A percentile compares a stretch with the other conserved stretches of the same genome.
phyloP scores from a whole-genome alignment of 192 early-diverging fungal genomes.

The Umbelopsis ramanniana region DNA sequence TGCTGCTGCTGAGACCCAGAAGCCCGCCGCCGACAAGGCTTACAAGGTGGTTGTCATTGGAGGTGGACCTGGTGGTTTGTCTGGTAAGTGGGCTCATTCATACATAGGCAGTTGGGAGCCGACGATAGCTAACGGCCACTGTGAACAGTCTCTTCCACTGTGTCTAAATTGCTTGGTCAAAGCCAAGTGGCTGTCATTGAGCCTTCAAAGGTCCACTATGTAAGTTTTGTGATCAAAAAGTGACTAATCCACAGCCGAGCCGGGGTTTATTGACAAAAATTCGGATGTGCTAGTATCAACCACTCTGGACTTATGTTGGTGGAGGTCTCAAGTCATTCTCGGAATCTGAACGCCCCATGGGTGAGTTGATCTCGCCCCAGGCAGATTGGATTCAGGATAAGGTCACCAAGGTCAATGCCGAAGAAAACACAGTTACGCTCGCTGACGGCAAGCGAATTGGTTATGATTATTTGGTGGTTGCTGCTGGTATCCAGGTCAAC shows the following conservation, averaged over 20 bases:
- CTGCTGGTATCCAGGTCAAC: conserved; percentile 76
- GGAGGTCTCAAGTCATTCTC: conserved; percentile 79
- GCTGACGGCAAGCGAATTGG: conserved; percentile 65
- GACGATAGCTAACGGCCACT: neutral
- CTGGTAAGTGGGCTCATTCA: conserved; percentile 42
- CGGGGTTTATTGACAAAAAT: neutral
- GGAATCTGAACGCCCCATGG: conserved; percentile 70
- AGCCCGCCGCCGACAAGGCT: conserved; percentile 25
- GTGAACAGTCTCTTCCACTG: conserved; percentile 65
- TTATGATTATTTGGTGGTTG: conserved; percentile 76
- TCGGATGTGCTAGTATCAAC: conserved; percentile 67
- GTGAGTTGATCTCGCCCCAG: conserved; percentile 69
- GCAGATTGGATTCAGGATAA: conserved; percentile 78
- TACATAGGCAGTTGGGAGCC: too few species aligned
- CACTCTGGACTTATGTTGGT: conserved; percentile 90
- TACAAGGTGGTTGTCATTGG: conserved; percentile 63
- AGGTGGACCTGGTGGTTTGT: conserved; percentile 59
- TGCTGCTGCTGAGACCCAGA: conserved; percentile 18
- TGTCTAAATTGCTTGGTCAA: conserved; percentile 65
- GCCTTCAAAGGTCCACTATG: conserved; percentile 71
- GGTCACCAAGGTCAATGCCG: conserved; percentile 72
- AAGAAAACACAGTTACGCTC: conserved; percentile 66
- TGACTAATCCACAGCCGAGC: neutral
- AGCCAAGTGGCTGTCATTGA: conserved; percentile 77
- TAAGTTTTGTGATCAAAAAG: conserved; percentile 30